Evolutionary conservation across 345 rosid genomes (phyloP).

Genomic region (Brassica napus): Da-Ae NC_063434.1:30182001-30182500

Average conservation of each 20-base stretch:
- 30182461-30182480: conserved; percentile 3
- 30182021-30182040: background rate
- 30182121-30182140: background rate
- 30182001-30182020: too few relatives aligned
- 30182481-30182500: conserved; percentile 5
- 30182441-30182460: conserved; percentile 9
- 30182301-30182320: too few relatives aligned
- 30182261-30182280: background rate
- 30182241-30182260: background rate
- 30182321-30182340: background rate
- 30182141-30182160: background rate
- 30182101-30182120: background rate
- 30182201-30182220: background rate
- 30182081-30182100: background rate
- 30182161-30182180: background rate
- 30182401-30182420: too few relatives aligned
- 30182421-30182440: too few relatives aligned
- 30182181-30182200: background rate
- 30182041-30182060: background rate
- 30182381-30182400: too few relatives aligned
- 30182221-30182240: background rate
- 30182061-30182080: background rate
- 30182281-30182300: background rate
- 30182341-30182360: background rate
- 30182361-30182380: background rate